Percentiles rank a stretch among this genome's conserved stretches.
phyloP scores from a whole-genome alignment of 202 grass and related monocot genomes.

The Zizania palustris region DNA sequence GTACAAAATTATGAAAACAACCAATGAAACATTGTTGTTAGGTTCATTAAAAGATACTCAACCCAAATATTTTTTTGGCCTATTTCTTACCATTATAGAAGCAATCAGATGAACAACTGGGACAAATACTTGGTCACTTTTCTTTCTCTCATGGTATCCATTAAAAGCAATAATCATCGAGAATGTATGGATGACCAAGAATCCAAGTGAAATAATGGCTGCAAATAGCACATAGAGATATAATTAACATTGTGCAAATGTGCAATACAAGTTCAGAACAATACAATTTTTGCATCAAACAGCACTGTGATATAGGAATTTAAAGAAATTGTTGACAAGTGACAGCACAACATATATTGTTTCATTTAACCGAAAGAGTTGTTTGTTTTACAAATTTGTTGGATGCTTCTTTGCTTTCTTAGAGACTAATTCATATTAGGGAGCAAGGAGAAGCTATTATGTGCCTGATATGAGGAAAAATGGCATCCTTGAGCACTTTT shows the following conservation, averaged over 20 bases:
- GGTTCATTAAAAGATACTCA: conserved; percentile 3
- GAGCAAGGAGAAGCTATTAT: conserved; percentile 19
- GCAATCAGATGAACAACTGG: conserved; percentile 78
- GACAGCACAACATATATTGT: conserved; percentile 4
- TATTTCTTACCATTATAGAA: conserved; percentile 68
- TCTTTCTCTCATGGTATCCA: conserved; percentile 78
- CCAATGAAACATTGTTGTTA: conserved; percentile 38
- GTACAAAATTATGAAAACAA: conserved; percentile 24
- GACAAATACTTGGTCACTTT: conserved; percentile 65
- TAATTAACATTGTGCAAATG: conserved; percentile 3
- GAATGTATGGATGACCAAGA: conserved; percentile 85
- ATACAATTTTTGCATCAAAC: conserved; percentile 30
- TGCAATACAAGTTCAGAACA: neutral
- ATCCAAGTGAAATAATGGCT: conserved; percentile 94
- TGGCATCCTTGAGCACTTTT: conserved; percentile 78
- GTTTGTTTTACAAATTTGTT: neutral
- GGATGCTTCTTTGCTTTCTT: conserved; percentile 33
- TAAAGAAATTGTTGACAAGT: conserved; percentile 20
- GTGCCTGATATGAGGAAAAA: conserved; percentile 89
- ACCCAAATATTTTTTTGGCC: neutral
- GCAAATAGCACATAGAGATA: conserved; percentile 40
- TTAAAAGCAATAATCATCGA: conserved; percentile 99
- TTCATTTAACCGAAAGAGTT: neutral
- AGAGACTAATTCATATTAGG: conserved; percentile 17
- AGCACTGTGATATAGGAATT: conserved; percentile 16